phyloP scores from a whole-genome alignment of 208 protist genomes.

The Blechomonas ayalai region DNA sequence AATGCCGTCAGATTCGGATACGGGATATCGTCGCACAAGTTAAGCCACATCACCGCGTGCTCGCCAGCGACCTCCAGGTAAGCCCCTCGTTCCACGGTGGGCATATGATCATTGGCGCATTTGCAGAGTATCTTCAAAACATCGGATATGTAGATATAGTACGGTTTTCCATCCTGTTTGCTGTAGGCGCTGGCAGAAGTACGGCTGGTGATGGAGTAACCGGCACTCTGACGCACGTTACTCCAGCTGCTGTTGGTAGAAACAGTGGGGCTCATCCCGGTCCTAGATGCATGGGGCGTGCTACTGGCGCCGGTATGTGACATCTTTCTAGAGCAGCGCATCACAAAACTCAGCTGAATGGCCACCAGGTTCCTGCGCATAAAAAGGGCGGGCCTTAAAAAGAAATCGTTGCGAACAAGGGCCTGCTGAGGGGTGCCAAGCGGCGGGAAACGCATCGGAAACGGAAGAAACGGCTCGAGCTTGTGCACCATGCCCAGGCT shows the following conservation, averaged over 20 bases:
- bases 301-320: too few relatives aligned
- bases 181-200: too few relatives aligned
- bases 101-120: not conserved
- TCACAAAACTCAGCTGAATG: conserved; percentile 1
- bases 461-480: conserved; percentile 3
- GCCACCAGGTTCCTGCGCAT: not conserved
- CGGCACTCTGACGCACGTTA: too few relatives aligned
- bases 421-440: not conserved
- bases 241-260: too few relatives aligned
- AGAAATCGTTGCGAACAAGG: conserved; percentile 2
- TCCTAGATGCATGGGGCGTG: too few relatives aligned
- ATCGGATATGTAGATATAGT: not conserved
- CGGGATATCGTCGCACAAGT: conserved; percentile 4
- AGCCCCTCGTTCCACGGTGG: not conserved
- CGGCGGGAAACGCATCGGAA: conserved; percentile 1
- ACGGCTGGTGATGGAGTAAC: too few relatives aligned
- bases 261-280: too few relatives aligned
- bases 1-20: conserved; percentile 1
- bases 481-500: not conserved
- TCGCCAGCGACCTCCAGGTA: conserved; percentile 2
- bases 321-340: too few relatives aligned
- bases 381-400: too few relatives aligned
- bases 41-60: conserved; percentile 6
- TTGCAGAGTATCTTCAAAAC: not conserved
- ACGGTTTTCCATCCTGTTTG: not conserved